Base-by-base conservation (phyloP, 192 early-diverging fungal species). In the Funneliformis mosseae region DNA sequence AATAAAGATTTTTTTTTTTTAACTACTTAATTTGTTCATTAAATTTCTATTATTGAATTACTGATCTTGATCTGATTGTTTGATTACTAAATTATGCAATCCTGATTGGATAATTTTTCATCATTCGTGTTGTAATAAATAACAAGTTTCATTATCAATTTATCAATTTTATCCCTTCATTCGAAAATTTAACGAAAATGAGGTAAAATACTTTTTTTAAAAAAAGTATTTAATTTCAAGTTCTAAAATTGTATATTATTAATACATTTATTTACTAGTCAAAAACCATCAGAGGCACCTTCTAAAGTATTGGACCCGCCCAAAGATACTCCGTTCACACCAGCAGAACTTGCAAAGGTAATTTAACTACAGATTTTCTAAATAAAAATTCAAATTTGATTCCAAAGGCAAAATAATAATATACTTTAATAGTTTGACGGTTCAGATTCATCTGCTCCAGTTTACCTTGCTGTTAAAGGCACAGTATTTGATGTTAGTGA, bases 381-480 rank as follows among this genome's bases (percentile, higher is more conserved):
- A 63, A 25, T 25, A 25, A 63, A n/a, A 63, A 63, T 21, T 9
- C 7, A 25, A 63, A n/a, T 63, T 25, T 33, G 0, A 2, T 4
- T 38, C 14, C 5, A 11, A 42, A 18, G 12, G 18, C 9, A 14
- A 18, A 7, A 25, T 69, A 42, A 69, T 42, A 4, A 69, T 69
- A 69, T 69, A 41, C 14, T 21, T 27, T 25, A 25, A 72, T 60
- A 90, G 76, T 89, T 86, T 80, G 87, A 95, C 78, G 94, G 94
- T 39, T 77, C 80, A 12, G 88, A 94, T 66, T 50, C 84, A 1
- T 80, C 81, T 42, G 60, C 78, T 67, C 90, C 93, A 11, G 90
- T 96, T 77, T 96, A 95, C 79, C 87, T 96, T n/a, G 95, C 93
- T 5, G 86, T 96, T 72, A 96, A 95, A 83, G 93, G 95, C 10